Percentiles rank a stretch among this genome's conserved stretches.
phyloP scores from a whole-genome alignment of 2,329 filamentous ascomycete genomes.

The Sordariomycetes sp. region DNA sequence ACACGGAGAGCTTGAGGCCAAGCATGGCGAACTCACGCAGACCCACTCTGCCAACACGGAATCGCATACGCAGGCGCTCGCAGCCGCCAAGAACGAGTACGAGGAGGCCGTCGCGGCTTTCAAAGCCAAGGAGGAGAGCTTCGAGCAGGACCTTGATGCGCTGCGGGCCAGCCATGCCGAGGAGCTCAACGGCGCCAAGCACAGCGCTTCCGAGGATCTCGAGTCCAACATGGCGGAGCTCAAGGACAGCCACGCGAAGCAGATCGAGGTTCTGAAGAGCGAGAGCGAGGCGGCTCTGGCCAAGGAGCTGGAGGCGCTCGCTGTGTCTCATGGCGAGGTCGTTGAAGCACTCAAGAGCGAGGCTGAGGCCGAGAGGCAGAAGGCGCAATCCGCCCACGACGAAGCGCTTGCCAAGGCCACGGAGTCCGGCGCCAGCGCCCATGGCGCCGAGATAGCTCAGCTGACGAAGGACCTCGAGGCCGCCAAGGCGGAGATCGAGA shows the following conservation, averaged over 20 bases:
- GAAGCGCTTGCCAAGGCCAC: conserved; percentile 12
- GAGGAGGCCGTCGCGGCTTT: conserved; percentile 32
- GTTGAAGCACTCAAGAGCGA: conserved; percentile 26
- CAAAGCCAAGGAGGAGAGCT: conserved; percentile 38
- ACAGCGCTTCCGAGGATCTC: conserved; percentile 39
- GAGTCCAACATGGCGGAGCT: conserved; percentile 27
- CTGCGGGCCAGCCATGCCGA: conserved; percentile 46
- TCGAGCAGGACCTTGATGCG: conserved; percentile 43
- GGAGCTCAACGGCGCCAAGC: conserved; percentile 47
- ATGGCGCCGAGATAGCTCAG: conserved; percentile 21
- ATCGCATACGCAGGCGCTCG: conserved; percentile 29
- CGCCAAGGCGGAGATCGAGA: conserved; percentile 19
- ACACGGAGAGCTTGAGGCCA: conserved; percentile 44
- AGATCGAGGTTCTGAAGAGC: conserved; percentile 31
- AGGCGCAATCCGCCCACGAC: conserved; percentile 4
- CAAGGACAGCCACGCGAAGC: conserved; percentile 41
- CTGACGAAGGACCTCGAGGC: conserved; percentile 16
- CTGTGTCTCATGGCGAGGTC: conserved; percentile 30
- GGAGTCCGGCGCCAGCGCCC: conserved; percentile 18
- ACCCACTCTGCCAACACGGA: conserved; percentile 23
- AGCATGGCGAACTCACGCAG: conserved; percentile 38
- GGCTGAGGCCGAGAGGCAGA: conserved; percentile 18
- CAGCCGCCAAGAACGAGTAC: conserved; percentile 30
- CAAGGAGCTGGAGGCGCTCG: conserved; percentile 29
- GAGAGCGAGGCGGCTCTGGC: conserved; percentile 28